Conservation (phyloP, 2,329 filamentous ascomycete genomes). For the Aspergillus bombycis region DNA sequence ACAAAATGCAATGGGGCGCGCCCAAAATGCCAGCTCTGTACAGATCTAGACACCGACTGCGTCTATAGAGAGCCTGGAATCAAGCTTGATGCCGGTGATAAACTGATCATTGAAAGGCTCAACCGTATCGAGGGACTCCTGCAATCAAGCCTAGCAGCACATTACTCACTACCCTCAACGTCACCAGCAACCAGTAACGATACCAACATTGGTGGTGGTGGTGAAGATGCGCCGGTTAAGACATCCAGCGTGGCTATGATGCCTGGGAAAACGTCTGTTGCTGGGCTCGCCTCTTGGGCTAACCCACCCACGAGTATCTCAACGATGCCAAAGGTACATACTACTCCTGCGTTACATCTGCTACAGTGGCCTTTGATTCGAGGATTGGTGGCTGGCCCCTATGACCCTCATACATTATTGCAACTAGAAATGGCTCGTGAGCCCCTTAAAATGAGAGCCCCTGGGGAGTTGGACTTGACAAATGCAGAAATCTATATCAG, state of each 20-base stretch:
- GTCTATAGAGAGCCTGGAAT: conserved; percentile 84
- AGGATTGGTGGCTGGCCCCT: conserved; percentile 72
- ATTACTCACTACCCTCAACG: conserved; percentile 55
- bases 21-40: conserved; percentile 82
- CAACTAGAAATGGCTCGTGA: conserved; percentile 80
- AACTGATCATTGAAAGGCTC: conserved; percentile 78
- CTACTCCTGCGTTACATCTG: conserved; percentile 69
- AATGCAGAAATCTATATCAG: conserved; percentile 76
- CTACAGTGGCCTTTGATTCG: conserved; percentile 81
- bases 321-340: conserved; percentile 83
- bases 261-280: conserved; percentile 54
- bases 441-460: conserved; percentile 63
- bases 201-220: conserved; percentile 62
- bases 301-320: conserved; percentile 69
- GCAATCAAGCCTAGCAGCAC: conserved; percentile 65
- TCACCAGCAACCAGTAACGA: conserved; percentile 69
- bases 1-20: conserved; percentile 78
- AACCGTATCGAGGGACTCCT: conserved; percentile 76
- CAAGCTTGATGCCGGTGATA: conserved; percentile 85
- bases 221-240: conserved; percentile 56
- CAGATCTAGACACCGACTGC: conserved; percentile 79
- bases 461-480: conserved; percentile 70
- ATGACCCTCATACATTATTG: conserved; percentile 78
- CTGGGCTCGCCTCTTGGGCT: conserved; percentile 73
- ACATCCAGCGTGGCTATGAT: conserved; percentile 16